Base-by-base conservation (phyloP, 352 stramenopile genomes). In the Halophytophthora batemanensis region DNA sequence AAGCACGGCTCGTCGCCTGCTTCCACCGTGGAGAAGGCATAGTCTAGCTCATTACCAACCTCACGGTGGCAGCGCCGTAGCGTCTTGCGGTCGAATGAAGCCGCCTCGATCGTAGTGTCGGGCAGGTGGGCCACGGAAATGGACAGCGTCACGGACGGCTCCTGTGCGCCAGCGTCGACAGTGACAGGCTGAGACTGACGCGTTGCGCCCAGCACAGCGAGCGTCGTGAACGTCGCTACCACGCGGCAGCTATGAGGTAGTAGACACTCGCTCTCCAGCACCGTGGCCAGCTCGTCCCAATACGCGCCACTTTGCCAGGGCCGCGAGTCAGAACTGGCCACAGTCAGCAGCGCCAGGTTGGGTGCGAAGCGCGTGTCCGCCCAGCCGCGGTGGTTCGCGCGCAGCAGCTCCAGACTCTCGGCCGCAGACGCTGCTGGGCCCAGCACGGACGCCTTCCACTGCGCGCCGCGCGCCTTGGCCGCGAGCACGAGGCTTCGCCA, bases 11-110 rank as follows among this genome's bases (percentile, higher is more conserved):
- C 66, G 6, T 29, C 21, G 0, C 54, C 50, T 14, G 28, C 2
- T 2, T 50, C 31, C 12, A 60, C 14, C 2, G 4, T 13, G 13
- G 42, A 45, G 43, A 85, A 82, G 3, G 71, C 66, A 31, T 73
- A 64, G 45, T 59, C 59, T 17, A 68, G 56, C 2, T 74, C 61
- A 7, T 63, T 25, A 54, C 63, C 62, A 2, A 53, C 53, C 17
- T 59, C 68, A 45, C 66, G 72, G 36, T 68, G 53, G 39, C 57
- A 61, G 45, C 66, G 68, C 22, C 75, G 60, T 18, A 90, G 56
- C 18, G 62, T 61, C 40, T 86, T 83, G 37, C 74, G 68, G 5
- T 89, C 77, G 22, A 85, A 85, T 17, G 45, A 49, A 2, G 59
- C 68, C 5, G 68, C 58, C 34, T 82, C 69, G 17, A 90, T 23